These are phyloP conservation scores for Phlegmacium glaucopus DNA, from an alignment of 768 basidiomycete genomes.

Conservation along the genomic window DNA sequence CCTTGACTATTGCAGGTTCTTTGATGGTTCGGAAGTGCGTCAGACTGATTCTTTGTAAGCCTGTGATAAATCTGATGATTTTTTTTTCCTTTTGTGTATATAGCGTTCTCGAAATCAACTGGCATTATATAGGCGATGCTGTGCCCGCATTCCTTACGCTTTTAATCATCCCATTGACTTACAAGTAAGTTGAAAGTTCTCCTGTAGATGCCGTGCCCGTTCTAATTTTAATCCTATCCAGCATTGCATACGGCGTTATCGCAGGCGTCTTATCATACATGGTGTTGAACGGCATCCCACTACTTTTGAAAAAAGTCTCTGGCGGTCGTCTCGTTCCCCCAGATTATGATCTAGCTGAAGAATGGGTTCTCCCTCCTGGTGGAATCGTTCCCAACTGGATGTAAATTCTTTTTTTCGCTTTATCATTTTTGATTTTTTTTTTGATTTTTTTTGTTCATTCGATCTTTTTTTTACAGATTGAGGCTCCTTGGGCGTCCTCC, in stretches of 20 bases:
- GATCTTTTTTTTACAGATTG: not conserved
- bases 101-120: constrained; percentile 82
- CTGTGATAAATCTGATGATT: not conserved
- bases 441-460: not conserved
- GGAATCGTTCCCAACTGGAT: constrained; percentile 67
- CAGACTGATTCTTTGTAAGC: not conserved
- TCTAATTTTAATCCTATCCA: constrained; percentile 22
- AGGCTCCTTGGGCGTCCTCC: no score
- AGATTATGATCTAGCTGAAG: constrained; percentile 60
- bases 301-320: constrained; percentile 49
- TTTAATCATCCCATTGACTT: constrained; percentile 73
- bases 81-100: not conserved
- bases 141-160: constrained; percentile 84
- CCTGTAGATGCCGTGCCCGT: not conserved
- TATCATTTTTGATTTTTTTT: not conserved
- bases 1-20: constrained; percentile 81
- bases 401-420: constrained; percentile 33
- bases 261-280: constrained; percentile 71
- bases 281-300: constrained; percentile 68
- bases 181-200: constrained; percentile 49
- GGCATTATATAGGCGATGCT: constrained; percentile 85
- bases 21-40: constrained; percentile 82
- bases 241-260: constrained; percentile 89
- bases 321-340: constrained; percentile 63
- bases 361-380: constrained; percentile 71